These are phyloP conservation scores for Yamadazyma phyllophila DNA, from an alignment of 805 yeast species.

Conservation along the genomic window DNA sequence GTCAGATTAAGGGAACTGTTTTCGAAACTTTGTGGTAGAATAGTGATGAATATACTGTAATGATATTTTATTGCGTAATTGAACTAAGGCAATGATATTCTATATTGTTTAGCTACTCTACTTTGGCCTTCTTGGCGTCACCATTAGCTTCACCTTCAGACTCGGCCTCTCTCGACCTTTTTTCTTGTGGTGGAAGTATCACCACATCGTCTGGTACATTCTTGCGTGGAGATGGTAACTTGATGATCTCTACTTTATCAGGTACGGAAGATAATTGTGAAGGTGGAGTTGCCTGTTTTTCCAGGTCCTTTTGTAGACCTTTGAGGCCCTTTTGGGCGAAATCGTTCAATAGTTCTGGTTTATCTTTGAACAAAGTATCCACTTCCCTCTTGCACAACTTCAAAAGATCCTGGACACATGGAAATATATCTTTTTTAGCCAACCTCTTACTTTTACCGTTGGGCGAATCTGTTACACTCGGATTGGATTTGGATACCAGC, in stretches of 20 bases:
- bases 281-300: neutral
- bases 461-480: constrained; percentile 22
- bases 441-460: constrained; percentile 33
- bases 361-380: constrained; percentile 29
- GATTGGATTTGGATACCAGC: neutral
- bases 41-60: neutral
- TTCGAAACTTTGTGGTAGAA: neutral
- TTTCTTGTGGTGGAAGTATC: neutral
- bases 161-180: neutral
- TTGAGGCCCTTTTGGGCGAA: constrained; percentile 14
- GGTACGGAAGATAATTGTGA: neutral
- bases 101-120: no score
- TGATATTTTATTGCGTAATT: no score
- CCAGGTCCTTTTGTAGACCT: neutral
- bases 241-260: neutral
- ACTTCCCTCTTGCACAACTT: constrained; percentile 26
- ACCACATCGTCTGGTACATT: neutral
- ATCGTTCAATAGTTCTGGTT: constrained; percentile 31
- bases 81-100: no score
- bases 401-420: constrained; percentile 36
- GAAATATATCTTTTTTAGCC: constrained; percentile 43
- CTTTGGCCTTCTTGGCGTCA: neutral
- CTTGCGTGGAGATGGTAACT: neutral
- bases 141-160: neutral
- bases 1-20: neutral